Evolutionary conservation across 148 eudicot genomes (phyloP).

Genomic region (Euryodendron excelsum): DNA sequence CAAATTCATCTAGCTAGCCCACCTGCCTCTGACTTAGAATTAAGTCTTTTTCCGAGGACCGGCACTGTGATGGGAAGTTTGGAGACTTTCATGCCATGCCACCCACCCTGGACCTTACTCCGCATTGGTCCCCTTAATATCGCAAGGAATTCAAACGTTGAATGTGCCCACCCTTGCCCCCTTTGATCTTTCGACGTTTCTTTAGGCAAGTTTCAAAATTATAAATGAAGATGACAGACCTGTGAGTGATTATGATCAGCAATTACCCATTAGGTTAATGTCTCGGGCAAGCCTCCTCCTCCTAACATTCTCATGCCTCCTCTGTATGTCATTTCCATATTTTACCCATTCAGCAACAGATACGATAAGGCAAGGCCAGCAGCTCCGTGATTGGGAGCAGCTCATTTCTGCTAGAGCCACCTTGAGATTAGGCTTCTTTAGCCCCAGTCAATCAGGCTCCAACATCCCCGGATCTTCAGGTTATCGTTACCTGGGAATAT

Average conservation of each 20-base stretch:
- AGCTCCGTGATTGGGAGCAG: neutral
- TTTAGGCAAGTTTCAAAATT: neutral
- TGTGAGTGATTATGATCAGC: neutral
- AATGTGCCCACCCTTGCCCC: neutral
- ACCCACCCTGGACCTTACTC: no score
- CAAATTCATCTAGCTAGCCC: no score
- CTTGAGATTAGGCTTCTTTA: neutral
- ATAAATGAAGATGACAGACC: neutral
- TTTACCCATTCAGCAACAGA: neutral
- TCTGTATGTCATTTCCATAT: neutral
- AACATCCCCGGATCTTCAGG: neutral
- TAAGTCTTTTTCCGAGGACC: no score
- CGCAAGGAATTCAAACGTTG: neutral
- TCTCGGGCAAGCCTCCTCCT: neutral
- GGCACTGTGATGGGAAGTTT: no score
- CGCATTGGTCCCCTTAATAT: no score
- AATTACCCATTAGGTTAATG: neutral
- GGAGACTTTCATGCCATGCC: no score
- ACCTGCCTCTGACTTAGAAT: no score
- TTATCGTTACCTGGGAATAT: neutral
- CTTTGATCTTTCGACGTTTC: neutral
- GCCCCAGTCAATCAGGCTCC: neutral
- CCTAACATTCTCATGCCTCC: neutral
- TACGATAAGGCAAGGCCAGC: neutral
- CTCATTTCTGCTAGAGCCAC: neutral